Conservation (phyloP, 768 basidiomycete genomes). For the Suillus subalutaceus region DNA sequence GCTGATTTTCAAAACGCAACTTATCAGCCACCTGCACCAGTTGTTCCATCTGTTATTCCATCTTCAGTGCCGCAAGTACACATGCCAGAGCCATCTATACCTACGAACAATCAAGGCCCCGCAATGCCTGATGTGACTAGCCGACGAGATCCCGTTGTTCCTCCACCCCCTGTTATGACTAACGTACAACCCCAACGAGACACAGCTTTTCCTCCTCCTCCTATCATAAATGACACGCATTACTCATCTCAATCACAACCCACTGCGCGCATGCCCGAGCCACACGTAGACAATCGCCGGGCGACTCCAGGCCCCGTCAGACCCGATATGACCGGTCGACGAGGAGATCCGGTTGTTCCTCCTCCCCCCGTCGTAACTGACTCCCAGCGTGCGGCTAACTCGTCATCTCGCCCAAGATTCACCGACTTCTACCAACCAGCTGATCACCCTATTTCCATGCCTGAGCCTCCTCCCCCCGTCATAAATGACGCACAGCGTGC, state of each 20-base stretch:
- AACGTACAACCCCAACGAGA: not conserved
- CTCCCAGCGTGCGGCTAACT: slow-evolving; percentile 14
- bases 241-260: slow-evolving; percentile 2
- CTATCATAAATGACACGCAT: not conserved
- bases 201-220: slow-evolving; percentile 1
- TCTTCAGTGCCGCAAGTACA: slow-evolving; percentile 9
- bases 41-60: slow-evolving; percentile 17
- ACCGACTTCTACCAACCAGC: slow-evolving; percentile 30
- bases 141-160: not conserved
- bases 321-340: slow-evolving; percentile 19
- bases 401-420: slow-evolving; percentile 26
- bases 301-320: slow-evolving; percentile 14
- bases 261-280: slow-evolving; percentile 25
- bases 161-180: not conserved
- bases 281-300: not conserved
- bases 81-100: slow-evolving; percentile 19
- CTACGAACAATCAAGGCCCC: slow-evolving; percentile 11
- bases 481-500: slow-evolving; percentile 13
- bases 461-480: not conserved
- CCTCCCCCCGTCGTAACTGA: slow-evolving; percentile 24
- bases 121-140: slow-evolving; percentile 9
- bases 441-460: slow-evolving; percentile 12
- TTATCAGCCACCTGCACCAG: slow-evolving; percentile 14
- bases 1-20: slow-evolving; percentile 20
- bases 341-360: slow-evolving; percentile 16